Percentiles rank a stretch among this genome's conserved stretches.
Evolutionary conservation across 2,329 filamentous ascomycete genomes (phyloP).

Genomic region (Thielaviopsis euricoi): DNA sequence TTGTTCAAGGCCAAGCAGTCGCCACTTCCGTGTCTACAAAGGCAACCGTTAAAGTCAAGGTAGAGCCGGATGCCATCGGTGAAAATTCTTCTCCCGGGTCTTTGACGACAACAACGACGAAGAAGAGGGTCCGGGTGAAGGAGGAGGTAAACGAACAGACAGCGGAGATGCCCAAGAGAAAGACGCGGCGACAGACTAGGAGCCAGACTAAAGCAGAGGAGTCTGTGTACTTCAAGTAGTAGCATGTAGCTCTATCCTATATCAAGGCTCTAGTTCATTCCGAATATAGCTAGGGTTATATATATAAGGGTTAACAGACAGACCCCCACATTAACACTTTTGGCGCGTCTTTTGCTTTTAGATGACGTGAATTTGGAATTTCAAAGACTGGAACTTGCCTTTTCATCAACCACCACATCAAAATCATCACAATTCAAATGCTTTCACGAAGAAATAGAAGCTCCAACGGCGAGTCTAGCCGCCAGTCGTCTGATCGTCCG

Average conservation of each 20-base stretch:
- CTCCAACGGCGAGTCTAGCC: not conserved
- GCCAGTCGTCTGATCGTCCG: not conserved
- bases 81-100: not conserved
- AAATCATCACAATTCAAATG: not conserved
- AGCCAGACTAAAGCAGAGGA: not conserved
- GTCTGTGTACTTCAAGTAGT: not conserved
- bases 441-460: not conserved
- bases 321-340: not conserved
- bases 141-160: constrained; percentile 15
- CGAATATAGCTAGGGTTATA: not conserved
- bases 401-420: not conserved
- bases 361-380: not conserved
- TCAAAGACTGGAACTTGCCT: not conserved
- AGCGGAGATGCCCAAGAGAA: not conserved
- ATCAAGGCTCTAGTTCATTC: not conserved
- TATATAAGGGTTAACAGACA: not conserved
- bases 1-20: not conserved
- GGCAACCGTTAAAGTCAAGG: constrained; percentile 18
- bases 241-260: not conserved
- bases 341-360: not conserved
- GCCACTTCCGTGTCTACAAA: constrained; percentile 13
- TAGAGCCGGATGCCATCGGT: constrained; percentile 5
- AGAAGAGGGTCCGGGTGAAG: constrained; percentile 16
- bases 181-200: not conserved
- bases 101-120: constrained; percentile 1